phyloP scores from a whole-genome alignment of 106 monocot species.

The Acorus calamus region DNA sequence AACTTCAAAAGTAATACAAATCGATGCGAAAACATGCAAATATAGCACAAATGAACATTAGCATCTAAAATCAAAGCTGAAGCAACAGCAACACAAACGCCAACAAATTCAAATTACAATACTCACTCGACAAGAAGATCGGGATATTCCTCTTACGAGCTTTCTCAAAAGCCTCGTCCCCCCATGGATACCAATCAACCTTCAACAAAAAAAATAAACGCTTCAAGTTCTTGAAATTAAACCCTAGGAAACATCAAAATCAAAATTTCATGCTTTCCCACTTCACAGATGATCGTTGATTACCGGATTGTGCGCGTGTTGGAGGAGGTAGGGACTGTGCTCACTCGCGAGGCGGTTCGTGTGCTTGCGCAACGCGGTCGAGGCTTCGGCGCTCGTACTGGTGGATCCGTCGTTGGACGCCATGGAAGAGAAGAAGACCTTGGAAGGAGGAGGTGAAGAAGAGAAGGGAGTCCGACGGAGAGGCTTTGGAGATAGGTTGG shows the following conservation, averaged over 20 bases:
- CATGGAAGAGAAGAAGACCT: slow-evolving; percentile 27
- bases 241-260: not conserved
- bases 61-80: slow-evolving; percentile 2
- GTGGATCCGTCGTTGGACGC: slow-evolving; percentile 7
- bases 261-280: not conserved
- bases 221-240: not conserved
- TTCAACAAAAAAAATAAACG: slow-evolving; percentile 25
- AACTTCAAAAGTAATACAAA: slow-evolving; percentile 29
- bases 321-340: slow-evolving; percentile 96
- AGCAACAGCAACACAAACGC: not conserved
- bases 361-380: slow-evolving; percentile 16
- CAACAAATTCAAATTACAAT: not conserved
- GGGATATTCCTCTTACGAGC: slow-evolving; percentile 78
- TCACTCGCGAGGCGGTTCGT: slow-evolving; percentile 76
- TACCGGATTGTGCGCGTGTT: slow-evolving; percentile 96
- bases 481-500: not conserved
- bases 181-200: slow-evolving; percentile 99
- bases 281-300: not conserved
- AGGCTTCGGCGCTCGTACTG: slow-evolving; percentile 1
- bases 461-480: too few species aligned
- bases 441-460: too few species aligned
- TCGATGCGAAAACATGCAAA: not conserved
- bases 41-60: not conserved
- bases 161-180: slow-evolving; percentile 80
- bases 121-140: slow-evolving; percentile 87